Evolutionary conservation across 257 asterid species (phyloP).

Genomic region (Solanum habrochaites): DNA sequence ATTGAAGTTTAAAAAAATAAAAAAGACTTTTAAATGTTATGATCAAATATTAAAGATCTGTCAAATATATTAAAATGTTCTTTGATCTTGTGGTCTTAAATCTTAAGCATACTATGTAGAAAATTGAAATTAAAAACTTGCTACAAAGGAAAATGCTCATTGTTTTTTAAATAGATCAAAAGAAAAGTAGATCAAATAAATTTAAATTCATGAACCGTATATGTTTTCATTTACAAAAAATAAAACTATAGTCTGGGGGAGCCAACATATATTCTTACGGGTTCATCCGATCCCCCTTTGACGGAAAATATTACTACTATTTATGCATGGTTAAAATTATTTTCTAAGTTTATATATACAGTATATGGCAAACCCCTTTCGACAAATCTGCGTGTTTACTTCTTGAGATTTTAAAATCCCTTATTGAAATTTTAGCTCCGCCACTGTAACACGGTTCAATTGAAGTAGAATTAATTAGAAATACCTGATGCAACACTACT

Average conservation of each 20-base stretch:
- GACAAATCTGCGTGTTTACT: neutral
- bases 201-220: neutral
- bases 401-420: neutral
- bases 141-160: neutral
- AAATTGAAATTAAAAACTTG: too few species aligned
- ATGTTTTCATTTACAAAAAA: too few species aligned
- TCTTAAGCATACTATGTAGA: neutral
- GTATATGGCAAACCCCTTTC: neutral
- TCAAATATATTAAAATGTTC: neutral
- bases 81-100: neutral
- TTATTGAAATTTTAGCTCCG: neutral
- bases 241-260: neutral
- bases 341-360: too few species aligned
- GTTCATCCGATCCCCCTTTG: neutral
- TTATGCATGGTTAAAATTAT: neutral
- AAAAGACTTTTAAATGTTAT: too few species aligned
- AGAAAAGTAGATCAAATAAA: neutral
- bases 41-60: neutral
- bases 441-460: neutral
- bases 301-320: too few species aligned
- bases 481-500: conserved; percentile 62
- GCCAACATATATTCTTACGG: neutral
- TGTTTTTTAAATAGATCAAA: neutral
- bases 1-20: too few species aligned
- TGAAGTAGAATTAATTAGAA: neutral